These are phyloP conservation scores for Ricinus communis DNA, from an alignment of 345 rosid genomes.

Conservation along the genomic window DNA sequence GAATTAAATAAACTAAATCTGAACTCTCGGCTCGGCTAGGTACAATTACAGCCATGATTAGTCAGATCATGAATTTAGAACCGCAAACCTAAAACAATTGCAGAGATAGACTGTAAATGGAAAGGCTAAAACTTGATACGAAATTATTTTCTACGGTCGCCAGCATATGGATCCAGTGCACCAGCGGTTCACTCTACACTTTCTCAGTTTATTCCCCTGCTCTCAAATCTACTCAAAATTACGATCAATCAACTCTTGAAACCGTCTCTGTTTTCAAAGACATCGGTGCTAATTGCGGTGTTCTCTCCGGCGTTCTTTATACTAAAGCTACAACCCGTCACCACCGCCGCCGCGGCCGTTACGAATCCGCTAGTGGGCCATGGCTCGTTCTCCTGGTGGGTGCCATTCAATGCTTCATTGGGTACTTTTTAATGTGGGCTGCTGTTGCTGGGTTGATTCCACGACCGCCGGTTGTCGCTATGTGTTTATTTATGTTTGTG, in stretches of 20 bases:
- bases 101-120: background rate
- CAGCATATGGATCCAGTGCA: conserved; percentile 77
- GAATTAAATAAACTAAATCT: too few species aligned
- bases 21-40: too few species aligned
- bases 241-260: conserved; percentile 76
- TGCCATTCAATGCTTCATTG: conserved; percentile 51
- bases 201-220: conserved; percentile 63
- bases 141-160: conserved; percentile 65
- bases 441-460: conserved; percentile 51
- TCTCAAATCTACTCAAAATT: conserved; percentile 61
- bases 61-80: too few species aligned
- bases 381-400: conserved; percentile 63
- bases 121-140: conserved; percentile 13
- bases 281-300: conserved; percentile 58
- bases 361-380: conserved; percentile 35
- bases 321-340: conserved; percentile 30
- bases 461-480: conserved; percentile 31
- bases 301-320: conserved; percentile 63
- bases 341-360: background rate
- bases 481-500: conserved; percentile 37
- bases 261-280: conserved; percentile 73
- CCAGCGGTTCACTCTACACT: conserved; percentile 62
- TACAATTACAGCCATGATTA: too few species aligned
- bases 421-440: conserved; percentile 70
- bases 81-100: background rate